Evolutionary conservation across 257 asterid genomes (phyloP), one percentile per base, ranked within the genome.

Genomic region (Nemophila menziesii): DNA sequence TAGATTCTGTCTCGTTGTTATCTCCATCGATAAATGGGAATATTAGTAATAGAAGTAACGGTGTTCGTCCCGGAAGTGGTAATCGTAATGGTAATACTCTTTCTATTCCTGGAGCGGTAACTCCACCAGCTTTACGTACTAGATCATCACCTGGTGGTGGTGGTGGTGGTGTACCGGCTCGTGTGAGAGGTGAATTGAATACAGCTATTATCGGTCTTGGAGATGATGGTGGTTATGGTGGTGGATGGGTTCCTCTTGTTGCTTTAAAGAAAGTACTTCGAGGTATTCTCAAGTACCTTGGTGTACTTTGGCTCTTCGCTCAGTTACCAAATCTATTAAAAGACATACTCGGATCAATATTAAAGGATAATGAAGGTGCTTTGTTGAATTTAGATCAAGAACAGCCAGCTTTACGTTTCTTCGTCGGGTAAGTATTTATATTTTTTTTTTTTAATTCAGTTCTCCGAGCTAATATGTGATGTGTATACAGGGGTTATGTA

Each of bases 141-240:
- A 89, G 99, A 22, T 67, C 92, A 50, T 53, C 93, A 50, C 77
- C 96, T 51, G 89, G 78, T 60, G 66, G 89, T 43, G 96, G 89
- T 51, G 89, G 78, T 60, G 66, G 89, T 43, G 96, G 89, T 47
- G 87, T 90, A 20, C 99, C 99, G 46, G 93, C 99, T 27, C 94
- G 81, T 55, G 86, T 90, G 47, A 75, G 87, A 61, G 99, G 99
- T 51, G 99, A 90, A 67, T 70, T 90, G 52, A 90, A 90, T 62
- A 86, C 99, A 36, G 99, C 99, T 49, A 90, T 90, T 55, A 85
- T 90, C 62, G 99, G 99, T 15, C 99, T 90, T 52, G 96, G 99
- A 27, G 96, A 90, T 60, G 99, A 90, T 71, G 99, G 99, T 29
- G 99, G 99, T 58, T 90, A 90, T 64, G 99, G 99, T 51, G 99